phyloP scores from a whole-genome alignment of 202 grass and related monocot genomes.

The Schoenoplectus triqueter region DNA sequence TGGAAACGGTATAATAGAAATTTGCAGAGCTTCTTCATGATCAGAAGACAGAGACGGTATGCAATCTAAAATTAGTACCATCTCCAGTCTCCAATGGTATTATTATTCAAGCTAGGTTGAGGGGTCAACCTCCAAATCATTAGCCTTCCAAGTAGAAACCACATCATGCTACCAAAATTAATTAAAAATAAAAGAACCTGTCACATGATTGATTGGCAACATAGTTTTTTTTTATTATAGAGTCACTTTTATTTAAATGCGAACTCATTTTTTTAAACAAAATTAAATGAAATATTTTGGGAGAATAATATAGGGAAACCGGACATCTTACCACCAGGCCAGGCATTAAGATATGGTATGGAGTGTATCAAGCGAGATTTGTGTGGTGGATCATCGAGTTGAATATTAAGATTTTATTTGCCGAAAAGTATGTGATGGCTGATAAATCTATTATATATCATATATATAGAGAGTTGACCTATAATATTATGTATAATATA shows the following conservation, averaged over 20 bases:
- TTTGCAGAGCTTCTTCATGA: too few relatives aligned
- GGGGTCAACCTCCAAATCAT: constrained; percentile 30
- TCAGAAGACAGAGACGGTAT: too few relatives aligned
- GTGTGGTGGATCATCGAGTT: background rate
- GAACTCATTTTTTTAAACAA: background rate
- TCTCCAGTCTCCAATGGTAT: too few relatives aligned
- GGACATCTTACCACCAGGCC: constrained; percentile 7
- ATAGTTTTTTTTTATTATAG: background rate
- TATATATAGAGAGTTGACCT: too few relatives aligned
- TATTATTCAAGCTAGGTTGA: background rate
- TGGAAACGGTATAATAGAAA: too few relatives aligned
- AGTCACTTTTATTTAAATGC: background rate
- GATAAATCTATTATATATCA: too few relatives aligned
- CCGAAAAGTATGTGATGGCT: too few relatives aligned
- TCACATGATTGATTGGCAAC: background rate
- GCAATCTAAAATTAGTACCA: too few relatives aligned
- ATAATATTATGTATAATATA: too few relatives aligned
- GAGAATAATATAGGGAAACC: background rate
- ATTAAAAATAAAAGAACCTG: background rate
- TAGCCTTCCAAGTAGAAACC: background rate
- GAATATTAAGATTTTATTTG: too few relatives aligned
- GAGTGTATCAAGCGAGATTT: background rate
- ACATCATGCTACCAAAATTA: background rate
- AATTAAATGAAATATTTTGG: background rate
- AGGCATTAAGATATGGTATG: constrained; percentile 25